Evolutionary conservation across 768 basidiomycete genomes (phyloP), one percentile per base, ranked within the genome.

Genomic region (Mycena indigotica): DNA sequence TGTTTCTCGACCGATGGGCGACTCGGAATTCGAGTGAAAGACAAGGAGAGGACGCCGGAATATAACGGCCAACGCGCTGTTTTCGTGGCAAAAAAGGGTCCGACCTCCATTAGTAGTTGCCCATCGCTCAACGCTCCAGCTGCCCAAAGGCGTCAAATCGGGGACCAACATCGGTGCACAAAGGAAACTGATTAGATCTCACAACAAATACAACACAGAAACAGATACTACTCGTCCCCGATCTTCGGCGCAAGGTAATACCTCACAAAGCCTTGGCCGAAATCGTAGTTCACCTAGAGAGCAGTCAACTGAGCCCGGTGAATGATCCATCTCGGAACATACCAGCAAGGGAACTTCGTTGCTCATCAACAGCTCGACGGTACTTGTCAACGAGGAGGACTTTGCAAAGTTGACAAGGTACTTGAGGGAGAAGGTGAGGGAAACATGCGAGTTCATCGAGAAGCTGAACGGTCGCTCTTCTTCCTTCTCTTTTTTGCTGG

Each of bases 181-280:
- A n/a, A n/a, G n/a, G n/a, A n/a, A n/a, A n/a, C n/a, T n/a, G n/a
- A 21, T 44, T 44, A 44, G 41, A 44, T 44, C 15, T 44, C 13
- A 23, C 12, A 44, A 44, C 41, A 44, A 44, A 44, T 44, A 44
- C 21, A 15, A 44, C 35, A 38, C 10, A 10, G n/a, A 10, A 38
- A 38, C 15, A 44, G 41, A 44, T 44, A 16, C 56, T 69, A 92
- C 56, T 94, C 91, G 64, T 94, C 91, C 28, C 90, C 89, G 59
- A 95, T 95, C 79, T 98, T 98, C 23, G 95, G 95, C 41, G 95
- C 95, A 53, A 98, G 83, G 80, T 95, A 98, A 80, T 96, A 98
- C 60, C 89, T 84, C 71, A 98, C 92, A 65, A 83, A 80, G 1
- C 95, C 95, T 68, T 91, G 88, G 44, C 85, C 86, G 66, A 97